Conservation (phyloP, 345 rosid genomes). For the Isatis tinctoria region DNA sequence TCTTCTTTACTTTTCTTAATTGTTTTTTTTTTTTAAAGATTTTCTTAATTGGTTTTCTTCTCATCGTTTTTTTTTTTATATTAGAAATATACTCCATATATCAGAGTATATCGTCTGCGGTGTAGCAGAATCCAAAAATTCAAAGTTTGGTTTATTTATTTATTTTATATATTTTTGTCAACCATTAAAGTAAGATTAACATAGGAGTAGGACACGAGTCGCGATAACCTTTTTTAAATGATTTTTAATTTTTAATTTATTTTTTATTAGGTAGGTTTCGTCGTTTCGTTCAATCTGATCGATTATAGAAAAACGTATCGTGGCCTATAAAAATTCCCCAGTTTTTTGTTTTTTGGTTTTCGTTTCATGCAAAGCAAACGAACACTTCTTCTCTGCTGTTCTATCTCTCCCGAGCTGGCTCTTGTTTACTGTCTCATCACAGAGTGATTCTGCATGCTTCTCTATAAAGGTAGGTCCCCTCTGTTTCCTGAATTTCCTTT, state of each 20-base stretch:
- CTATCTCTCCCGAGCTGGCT: slow-evolving; percentile 11
- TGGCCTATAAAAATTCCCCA: not conserved
- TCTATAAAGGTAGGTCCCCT: not conserved
- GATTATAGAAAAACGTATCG: not conserved
- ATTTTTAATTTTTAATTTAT: not conserved
- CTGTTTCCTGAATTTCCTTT: not conserved
- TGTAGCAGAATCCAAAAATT: slow-evolving; percentile 3
- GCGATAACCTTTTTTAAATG: not conserved
- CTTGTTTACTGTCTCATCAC: slow-evolving; percentile 1
- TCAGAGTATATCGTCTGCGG: no score
- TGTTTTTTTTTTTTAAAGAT: no score
- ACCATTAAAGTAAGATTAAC: not conserved
- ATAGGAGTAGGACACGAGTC: slow-evolving; percentile 25
- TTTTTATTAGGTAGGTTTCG: slow-evolving; percentile 4
- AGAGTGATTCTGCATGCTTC: slow-evolving; percentile 27
- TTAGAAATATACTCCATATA: no score
- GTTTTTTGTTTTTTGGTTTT: not conserved
- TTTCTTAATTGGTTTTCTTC: no score
- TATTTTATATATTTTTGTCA: not conserved
- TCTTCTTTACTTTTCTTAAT: not conserved
- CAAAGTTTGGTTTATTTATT: not conserved
- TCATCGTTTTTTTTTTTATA: no score
- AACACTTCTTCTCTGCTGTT: not conserved
- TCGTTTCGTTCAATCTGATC: not conserved
- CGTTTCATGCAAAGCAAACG: slow-evolving; percentile 24